Percentiles rank a stretch among this genome's conserved stretches.
Evolutionary conservation across 371 early-diverging fungal species (phyloP).

Genomic region (Circinella umbellata): DNA sequence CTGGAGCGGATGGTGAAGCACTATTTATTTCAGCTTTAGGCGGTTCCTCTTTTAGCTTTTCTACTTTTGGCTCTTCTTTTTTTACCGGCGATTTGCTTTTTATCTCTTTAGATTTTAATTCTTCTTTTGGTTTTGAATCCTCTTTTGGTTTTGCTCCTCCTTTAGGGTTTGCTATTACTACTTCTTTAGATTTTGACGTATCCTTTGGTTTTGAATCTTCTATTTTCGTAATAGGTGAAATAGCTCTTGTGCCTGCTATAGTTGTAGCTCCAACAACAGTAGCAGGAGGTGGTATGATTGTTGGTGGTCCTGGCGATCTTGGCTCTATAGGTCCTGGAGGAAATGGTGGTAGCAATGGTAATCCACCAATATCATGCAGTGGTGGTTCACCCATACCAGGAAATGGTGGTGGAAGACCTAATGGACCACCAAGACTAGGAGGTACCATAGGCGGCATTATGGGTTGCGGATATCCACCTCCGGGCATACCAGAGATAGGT

Average conservation of each 20-base stretch:
- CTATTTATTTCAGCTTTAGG: too few species aligned
- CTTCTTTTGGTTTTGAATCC: conserved; percentile 10
- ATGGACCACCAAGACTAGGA: neutral
- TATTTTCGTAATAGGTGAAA: neutral
- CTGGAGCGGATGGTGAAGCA: too few species aligned
- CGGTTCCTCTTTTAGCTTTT: conserved; percentile 1
- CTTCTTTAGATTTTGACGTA: neutral
- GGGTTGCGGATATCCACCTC: neutral
- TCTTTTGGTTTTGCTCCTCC: conserved; percentile 12
- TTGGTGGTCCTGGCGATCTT: neutral
- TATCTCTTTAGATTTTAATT: conserved; percentile 12
- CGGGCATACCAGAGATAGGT: neutral
- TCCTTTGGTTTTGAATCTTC: neutral
- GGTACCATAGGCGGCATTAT: conserved; percentile 7
- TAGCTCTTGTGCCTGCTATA: neutral
- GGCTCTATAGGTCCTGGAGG: neutral
- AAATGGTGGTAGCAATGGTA: neutral
- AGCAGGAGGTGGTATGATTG: neutral
- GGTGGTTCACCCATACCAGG: conserved; percentile 7
- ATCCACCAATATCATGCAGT: neutral
- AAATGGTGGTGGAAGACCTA: neutral
- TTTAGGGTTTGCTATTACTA: neutral
- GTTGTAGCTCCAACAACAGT: conserved; percentile 3
- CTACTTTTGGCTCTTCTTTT: neutral
- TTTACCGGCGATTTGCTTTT: neutral